phyloP scores from a whole-genome alignment of 2,329 filamentous ascomycete species.

The Huntiella decipiens region DNA sequence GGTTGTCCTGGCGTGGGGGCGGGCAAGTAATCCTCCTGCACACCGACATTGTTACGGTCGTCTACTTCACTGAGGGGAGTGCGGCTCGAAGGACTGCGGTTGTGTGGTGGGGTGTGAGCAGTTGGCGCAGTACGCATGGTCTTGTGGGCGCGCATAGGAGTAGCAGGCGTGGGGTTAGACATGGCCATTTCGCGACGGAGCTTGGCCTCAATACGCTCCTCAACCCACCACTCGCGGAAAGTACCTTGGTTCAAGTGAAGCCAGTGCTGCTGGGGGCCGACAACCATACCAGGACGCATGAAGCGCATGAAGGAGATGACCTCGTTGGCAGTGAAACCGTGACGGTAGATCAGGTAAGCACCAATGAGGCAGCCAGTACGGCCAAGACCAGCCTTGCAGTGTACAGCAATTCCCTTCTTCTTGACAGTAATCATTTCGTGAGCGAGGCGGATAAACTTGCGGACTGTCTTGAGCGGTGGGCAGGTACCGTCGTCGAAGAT shows the following conservation, averaged over 20 bases:
- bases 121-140: conserved; percentile 38
- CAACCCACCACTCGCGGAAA: conserved; percentile 98
- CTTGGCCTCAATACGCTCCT: conserved; percentile 60
- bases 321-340: conserved; percentile 94
- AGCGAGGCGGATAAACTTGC: conserved; percentile 84
- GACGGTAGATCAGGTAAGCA: conserved; percentile 90
- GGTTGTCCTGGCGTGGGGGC: conserved; percentile 92
- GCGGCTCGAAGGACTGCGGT: conserved; percentile 54
- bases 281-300: conserved; percentile 97
- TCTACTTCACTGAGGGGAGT: conserved; percentile 89
- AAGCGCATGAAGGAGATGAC: conserved; percentile 97
- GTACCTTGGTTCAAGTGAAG: conserved; percentile 89
- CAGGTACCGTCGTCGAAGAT: conserved; percentile 98
- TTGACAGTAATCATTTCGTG: conserved; percentile 85
- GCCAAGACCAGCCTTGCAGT: conserved; percentile 94
- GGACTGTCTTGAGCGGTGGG: conserved; percentile 70
- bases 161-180: conserved; percentile 32
- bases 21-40: conserved; percentile 80
- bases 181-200: conserved; percentile 39
- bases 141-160: conserved; percentile 43
- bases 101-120: conserved; percentile 61
- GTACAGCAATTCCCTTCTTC: conserved; percentile 86
- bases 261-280: conserved; percentile 97
- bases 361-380: conserved; percentile 92
- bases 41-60: conserved; percentile 47